Base-by-base conservation (phyloP, 768 basidiomycete species). In the Pleurotus citrinopileatus region DNA sequence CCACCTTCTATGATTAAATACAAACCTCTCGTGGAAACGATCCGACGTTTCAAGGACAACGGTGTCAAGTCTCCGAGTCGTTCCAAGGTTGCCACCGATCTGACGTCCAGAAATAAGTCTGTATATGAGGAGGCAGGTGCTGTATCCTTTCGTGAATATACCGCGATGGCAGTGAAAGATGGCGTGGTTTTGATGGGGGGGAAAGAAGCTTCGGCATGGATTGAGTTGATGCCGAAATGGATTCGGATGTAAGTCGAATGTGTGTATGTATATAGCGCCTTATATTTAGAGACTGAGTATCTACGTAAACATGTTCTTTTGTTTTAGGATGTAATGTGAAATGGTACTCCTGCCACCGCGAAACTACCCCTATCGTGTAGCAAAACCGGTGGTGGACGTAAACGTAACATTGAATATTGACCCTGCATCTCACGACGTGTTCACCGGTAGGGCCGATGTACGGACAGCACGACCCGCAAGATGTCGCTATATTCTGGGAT, bases 401-500 rank as follows among this genome's bases (percentile, higher is more conserved):
- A n/a, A n/a, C n/a, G n/a, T n/a, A n/a, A n/a, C n/a, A n/a, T n/a
- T n/a, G n/a, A n/a, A n/a, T n/a, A n/a, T n/a, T n/a, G n/a, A n/a
- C n/a, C n/a, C n/a, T n/a, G n/a, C n/a, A n/a, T n/a, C n/a, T n/a
- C n/a, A n/a, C n/a, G n/a, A n/a, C n/a, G n/a, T n/a, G n/a, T n/a
- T n/a, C n/a, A n/a, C n/a, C n/a, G n/a, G n/a, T n/a, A n/a, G n/a
- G n/a, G n/a, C n/a, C n/a, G n/a, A n/a, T n/a, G n/a, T n/a, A n/a
- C n/a, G n/a, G n/a, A n/a, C n/a, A n/a, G n/a, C n/a, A n/a, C n/a
- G n/a, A n/a, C n/a, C n/a, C n/a, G n/a, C n/a, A 63, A 34, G 61
- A 69, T 23, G 78, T 79, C 46, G 76, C 75, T 45, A 70, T 80
- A 40, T 80, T 73, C 50, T 73, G 72, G 72, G 72, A 73, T 43